phyloP scores from a whole-genome alignment of 192 early-diverging fungal genomes.

The Backusella westeae region DNA sequence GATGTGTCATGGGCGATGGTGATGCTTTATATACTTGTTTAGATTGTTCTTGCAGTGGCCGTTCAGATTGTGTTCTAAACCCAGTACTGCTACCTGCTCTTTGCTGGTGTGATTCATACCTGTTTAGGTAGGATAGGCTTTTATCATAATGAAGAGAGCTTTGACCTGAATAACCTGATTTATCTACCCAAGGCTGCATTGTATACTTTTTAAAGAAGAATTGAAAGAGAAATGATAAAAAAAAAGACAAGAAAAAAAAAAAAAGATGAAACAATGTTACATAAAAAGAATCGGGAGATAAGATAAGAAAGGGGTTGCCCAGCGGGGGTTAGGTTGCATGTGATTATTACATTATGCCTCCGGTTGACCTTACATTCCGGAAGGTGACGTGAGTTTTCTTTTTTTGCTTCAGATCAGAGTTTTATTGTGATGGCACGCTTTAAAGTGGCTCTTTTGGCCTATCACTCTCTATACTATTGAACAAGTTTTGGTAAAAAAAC shows the following conservation, averaged over 20 bases:
- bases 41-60: not conserved
- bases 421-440: not conserved
- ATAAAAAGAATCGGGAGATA: conserved; percentile 5
- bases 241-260: not conserved
- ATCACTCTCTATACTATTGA: not conserved
- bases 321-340: not conserved
- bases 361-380: not conserved
- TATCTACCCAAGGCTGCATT: conserved; percentile 14
- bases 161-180: not conserved
- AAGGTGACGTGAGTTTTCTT: not conserved
- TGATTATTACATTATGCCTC: conserved; percentile 11
- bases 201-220: not conserved
- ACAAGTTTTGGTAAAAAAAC: not conserved
- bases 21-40: not conserved
- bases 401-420: not conserved
- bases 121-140: not conserved
- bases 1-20: not conserved
- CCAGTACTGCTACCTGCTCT: not conserved
- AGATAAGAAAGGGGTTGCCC: not conserved
- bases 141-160: not conserved
- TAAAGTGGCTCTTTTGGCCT: not conserved
- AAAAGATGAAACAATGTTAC: not conserved
- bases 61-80: not conserved
- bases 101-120: not conserved
- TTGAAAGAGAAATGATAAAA: not conserved